Evolutionary conservation across 2,329 filamentous ascomycete genomes (phyloP).

Genomic region (Fusarium fracticaudum): DNA sequence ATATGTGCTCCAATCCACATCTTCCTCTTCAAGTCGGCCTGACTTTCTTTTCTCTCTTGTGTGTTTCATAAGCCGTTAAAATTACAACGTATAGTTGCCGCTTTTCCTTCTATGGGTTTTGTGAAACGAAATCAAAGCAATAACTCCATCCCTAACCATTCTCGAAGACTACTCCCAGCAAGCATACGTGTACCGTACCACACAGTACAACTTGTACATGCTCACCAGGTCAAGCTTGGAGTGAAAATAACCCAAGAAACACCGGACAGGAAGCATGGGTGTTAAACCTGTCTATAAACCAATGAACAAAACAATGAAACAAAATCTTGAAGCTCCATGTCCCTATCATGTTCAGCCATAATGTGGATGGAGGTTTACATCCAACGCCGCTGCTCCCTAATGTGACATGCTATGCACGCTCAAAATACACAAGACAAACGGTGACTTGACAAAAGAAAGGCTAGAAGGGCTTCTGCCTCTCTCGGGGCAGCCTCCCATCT

Average conservation of each 20-base stretch:
- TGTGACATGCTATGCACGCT: slow-evolving; percentile 51
- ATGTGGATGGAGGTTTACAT: slow-evolving; percentile 45
- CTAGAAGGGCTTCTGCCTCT: slow-evolving; percentile 30
- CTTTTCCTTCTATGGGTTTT: slow-evolving; percentile 47
- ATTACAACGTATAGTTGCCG: slow-evolving; percentile 46
- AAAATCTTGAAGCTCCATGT: slow-evolving; percentile 40
- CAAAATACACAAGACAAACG: slow-evolving; percentile 44
- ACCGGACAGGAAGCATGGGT: slow-evolving; percentile 38
- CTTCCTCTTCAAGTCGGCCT: slow-evolving; percentile 23
- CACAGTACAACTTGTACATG: not conserved
- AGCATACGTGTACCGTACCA: slow-evolving; percentile 14
- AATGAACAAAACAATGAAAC: slow-evolving; percentile 36
- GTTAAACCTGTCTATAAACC: slow-evolving; percentile 42
- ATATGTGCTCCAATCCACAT: slow-evolving; percentile 40
- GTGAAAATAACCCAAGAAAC: slow-evolving; percentile 42
- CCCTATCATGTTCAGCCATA: slow-evolving; percentile 44
- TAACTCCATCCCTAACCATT: slow-evolving; percentile 30
- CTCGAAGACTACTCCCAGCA: slow-evolving; percentile 9
- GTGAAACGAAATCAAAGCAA: slow-evolving; percentile 41
- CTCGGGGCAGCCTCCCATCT: slow-evolving; percentile 21
- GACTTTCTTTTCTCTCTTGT: slow-evolving; percentile 32
- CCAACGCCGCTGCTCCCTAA: slow-evolving; percentile 48
- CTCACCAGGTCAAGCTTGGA: slow-evolving; percentile 3
- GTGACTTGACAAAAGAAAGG: slow-evolving; percentile 39
- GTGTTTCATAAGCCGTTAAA: slow-evolving; percentile 47